Evolutionary conservation across 345 rosid species (phyloP).

Genomic region (Citrus trifoliata): DNA sequence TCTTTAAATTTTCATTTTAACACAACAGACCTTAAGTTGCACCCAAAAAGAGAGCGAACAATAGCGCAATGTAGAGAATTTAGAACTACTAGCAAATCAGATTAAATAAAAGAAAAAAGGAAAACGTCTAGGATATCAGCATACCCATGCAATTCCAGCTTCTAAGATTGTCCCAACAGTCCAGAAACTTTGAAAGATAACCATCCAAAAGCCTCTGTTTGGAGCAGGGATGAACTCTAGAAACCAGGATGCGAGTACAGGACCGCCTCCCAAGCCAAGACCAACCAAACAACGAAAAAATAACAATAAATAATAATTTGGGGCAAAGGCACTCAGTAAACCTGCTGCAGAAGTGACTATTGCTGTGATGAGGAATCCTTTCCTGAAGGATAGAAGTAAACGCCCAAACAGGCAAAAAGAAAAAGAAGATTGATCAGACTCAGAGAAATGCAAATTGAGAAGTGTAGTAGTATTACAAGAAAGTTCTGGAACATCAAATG

Average conservation of each 20-base stretch:
- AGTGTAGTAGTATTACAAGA: neutral
- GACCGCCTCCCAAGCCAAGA: conserved; percentile 93
- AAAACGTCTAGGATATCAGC: neutral
- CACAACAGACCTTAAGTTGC: neutral
- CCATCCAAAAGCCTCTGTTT: conserved; percentile 91
- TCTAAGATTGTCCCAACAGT: conserved; percentile 78
- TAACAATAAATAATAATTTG: conserved; percentile 55
- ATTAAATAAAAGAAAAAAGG: conserved; percentile 5
- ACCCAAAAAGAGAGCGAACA: neutral
- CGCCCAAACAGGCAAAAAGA: neutral
- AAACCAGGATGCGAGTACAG: conserved; percentile 85
- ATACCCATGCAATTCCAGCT: conserved; percentile 91
- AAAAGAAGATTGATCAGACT: neutral
- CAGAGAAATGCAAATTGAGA: neutral
- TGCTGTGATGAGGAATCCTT: conserved; percentile 82
- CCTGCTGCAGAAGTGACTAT: conserved; percentile 74
- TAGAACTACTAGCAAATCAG: neutral
- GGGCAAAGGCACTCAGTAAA: conserved; percentile 72
- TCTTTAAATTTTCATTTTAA: neutral
- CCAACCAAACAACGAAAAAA: conserved; percentile 77
- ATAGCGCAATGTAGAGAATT: neutral
- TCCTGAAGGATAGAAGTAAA: conserved; percentile 47
- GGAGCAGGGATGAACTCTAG: conserved; percentile 93
- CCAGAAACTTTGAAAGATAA: conserved; percentile 81
- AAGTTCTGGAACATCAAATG: neutral